These are phyloP conservation scores for Arthroderma sp. DNA, from an alignment of 2,329 filamentous ascomycete genomes.

Conservation along the genomic window DNA sequence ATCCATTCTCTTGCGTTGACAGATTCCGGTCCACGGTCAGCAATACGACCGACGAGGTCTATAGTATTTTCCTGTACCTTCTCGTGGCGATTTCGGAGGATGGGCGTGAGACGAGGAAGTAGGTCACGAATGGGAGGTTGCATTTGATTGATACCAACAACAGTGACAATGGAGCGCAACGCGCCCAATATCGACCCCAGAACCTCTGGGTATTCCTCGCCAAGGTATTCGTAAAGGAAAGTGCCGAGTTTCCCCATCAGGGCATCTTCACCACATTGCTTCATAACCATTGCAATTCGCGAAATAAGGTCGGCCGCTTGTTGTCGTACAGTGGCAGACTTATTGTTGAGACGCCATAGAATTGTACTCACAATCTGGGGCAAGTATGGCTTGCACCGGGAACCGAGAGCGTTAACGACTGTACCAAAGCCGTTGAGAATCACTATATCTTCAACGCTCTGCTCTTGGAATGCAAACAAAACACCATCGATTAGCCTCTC, in stretches of 20 bases:
- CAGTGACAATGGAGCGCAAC: slow-evolving; percentile 88
- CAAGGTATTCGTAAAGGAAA: slow-evolving; percentile 93
- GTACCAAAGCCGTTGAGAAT: slow-evolving; percentile 97
- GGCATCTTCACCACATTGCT: slow-evolving; percentile 91
- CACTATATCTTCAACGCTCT: slow-evolving; percentile 88
- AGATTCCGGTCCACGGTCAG: slow-evolving; percentile 88
- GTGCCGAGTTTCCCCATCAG: slow-evolving; percentile 91
- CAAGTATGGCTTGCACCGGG: slow-evolving; percentile 88
- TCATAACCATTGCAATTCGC: slow-evolving; percentile 97
- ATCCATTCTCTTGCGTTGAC: slow-evolving; percentile 99
- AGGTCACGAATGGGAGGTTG: slow-evolving; percentile 95
- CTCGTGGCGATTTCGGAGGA: slow-evolving; percentile 93
- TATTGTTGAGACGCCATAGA: slow-evolving; percentile 94
- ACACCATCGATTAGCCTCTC: slow-evolving; percentile 93
- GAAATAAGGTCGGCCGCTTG: slow-evolving; percentile 95
- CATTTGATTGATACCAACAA: slow-evolving; percentile 96
- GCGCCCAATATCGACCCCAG: slow-evolving; percentile 92
- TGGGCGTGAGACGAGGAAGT: slow-evolving; percentile 88
- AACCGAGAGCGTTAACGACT: slow-evolving; percentile 87
- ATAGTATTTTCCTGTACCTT: slow-evolving; percentile 99
- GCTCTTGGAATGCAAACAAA: slow-evolving; percentile 91
- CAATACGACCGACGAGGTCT: slow-evolving; percentile 92
- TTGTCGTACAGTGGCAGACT: slow-evolving; percentile 89
- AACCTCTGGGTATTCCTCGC: slow-evolving; percentile 97
- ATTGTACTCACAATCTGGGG: slow-evolving; percentile 96